phyloP scores from a whole-genome alignment of 306 rosid species.

The Vigna hirtella region DNA sequence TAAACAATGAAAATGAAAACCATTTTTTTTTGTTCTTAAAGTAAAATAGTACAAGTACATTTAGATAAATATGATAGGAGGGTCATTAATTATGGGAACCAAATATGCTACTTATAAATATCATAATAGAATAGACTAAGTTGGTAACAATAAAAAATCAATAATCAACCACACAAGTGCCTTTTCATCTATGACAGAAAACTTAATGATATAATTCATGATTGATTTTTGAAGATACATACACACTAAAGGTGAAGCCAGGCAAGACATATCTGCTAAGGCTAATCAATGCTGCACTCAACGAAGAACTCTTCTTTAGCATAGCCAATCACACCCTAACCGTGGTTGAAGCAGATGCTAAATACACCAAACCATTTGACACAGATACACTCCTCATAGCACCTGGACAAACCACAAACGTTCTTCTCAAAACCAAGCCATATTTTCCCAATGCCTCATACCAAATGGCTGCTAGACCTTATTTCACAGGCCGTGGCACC shows the following conservation, averaged over 20 bases:
- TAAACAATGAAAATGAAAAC: neutral
- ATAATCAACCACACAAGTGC: constrained; percentile 6
- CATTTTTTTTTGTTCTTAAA: neutral
- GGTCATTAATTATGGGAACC: neutral
- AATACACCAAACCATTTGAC: constrained; percentile 71
- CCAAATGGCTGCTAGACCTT: constrained; percentile 72
- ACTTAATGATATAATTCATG: neutral
- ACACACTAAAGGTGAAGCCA: constrained; percentile 74
- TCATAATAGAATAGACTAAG: neutral
- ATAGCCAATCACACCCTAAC: constrained; percentile 77
- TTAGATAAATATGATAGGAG: neutral
- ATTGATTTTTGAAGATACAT: constrained; percentile 61
- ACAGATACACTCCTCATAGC: constrained; percentile 56
- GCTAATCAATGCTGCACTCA: constrained; percentile 87
- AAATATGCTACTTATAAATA: neutral
- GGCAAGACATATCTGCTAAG: constrained; percentile 80
- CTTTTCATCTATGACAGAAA: neutral
- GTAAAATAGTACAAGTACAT: neutral
- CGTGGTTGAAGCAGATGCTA: constrained; percentile 79
- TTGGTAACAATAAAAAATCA: neutral
- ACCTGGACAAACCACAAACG: constrained; percentile 84
- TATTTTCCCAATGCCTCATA: constrained; percentile 63
- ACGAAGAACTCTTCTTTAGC: constrained; percentile 83
- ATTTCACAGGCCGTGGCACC: constrained; percentile 64
- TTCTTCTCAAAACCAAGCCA: constrained; percentile 69